Evolutionary conservation across 305 asterid genomes (phyloP).

Genomic region (Fraxinus floribunda): DNA sequence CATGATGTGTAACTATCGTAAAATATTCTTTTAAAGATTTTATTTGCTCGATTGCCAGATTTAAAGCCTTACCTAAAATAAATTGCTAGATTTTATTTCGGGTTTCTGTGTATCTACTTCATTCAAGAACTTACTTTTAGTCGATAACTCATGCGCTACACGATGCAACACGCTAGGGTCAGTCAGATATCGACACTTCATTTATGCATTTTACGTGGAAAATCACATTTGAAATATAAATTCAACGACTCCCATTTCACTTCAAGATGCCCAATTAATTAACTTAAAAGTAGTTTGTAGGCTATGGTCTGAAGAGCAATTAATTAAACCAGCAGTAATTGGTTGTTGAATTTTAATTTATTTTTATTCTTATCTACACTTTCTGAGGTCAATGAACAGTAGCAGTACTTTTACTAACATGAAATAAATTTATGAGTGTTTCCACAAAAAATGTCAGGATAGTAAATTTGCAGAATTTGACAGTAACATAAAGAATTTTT

Average conservation of each 20-base stretch:
- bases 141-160: no score
- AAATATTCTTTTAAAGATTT: constrained; percentile 12
- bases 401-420: background rate
- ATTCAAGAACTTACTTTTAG: background rate
- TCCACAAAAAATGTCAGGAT: constrained; percentile 1
- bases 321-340: no score
- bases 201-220: no score
- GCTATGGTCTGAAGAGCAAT: no score
- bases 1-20: constrained; percentile 25
- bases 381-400: background rate
- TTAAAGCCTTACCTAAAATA: constrained; percentile 16
- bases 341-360: background rate
- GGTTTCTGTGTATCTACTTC: background rate
- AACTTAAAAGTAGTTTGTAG: no score
- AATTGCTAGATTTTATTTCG: background rate
- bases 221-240: no score
- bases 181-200: no score
- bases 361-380: background rate
- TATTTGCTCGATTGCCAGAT: background rate
- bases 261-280: background rate
- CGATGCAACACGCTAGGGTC: no score
- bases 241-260: background rate
- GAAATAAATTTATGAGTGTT: background rate
- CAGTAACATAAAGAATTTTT: background rate
- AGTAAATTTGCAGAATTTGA: background rate